These are phyloP conservation scores for Lenwebbia sp. DNA, from an alignment of 345 rosid genomes.

Conservation along the genomic window DNA sequence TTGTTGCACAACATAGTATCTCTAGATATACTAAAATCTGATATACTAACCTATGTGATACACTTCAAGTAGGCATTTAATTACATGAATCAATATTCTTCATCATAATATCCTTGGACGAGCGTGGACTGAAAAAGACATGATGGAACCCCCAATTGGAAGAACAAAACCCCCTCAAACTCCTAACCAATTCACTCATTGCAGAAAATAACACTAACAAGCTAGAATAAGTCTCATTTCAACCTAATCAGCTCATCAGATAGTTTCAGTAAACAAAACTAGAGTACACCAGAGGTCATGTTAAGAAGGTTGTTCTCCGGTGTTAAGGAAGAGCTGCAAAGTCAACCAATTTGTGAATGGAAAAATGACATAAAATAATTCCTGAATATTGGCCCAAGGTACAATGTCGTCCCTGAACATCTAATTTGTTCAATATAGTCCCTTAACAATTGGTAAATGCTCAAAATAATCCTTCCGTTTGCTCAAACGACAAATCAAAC, in stretches of 20 bases:
- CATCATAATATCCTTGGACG: neutral
- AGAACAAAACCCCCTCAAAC: neutral
- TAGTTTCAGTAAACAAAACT: neutral
- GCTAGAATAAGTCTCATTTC: neutral
- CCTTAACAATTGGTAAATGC: neutral
- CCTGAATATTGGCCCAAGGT: neutral
- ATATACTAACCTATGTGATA: neutral
- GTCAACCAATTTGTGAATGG: neutral
- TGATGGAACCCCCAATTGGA: neutral
- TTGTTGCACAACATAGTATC: neutral
- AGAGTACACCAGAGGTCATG: neutral
- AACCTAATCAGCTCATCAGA: neutral
- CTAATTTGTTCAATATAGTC: neutral
- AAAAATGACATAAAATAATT: neutral
- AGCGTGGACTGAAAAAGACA: neutral
- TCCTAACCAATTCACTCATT: neutral
- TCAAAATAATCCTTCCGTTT: rapidly evolving
- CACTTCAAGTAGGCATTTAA: neutral
- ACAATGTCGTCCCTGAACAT: neutral
- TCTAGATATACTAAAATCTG: neutral
- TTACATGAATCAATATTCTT: neutral
- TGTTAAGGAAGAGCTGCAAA: too few species aligned
- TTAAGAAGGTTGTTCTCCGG: neutral
- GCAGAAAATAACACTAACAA: neutral
- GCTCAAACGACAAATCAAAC: neutral